phyloP scores from a whole-genome alignment of 257 asterid species.

The Linaria vulgaris region DNA sequence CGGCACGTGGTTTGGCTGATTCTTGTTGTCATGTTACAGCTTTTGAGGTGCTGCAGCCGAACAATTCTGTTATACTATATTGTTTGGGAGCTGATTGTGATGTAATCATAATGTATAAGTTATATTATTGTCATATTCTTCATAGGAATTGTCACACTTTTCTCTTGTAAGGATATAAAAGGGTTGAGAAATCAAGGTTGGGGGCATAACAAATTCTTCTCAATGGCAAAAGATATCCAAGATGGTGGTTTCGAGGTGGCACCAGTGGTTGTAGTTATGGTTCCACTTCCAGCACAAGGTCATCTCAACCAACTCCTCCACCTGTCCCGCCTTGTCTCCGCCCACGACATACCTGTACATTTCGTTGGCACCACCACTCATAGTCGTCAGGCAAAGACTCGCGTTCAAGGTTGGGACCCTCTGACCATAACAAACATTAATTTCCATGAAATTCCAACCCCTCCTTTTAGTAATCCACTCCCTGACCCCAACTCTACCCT shows the following conservation, averaged over 20 bases:
- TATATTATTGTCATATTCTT: too few species aligned
- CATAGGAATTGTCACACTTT: neutral
- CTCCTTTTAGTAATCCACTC: slow-evolving; percentile 17
- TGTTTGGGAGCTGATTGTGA: too few species aligned
- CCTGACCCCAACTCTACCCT: slow-evolving; percentile 27
- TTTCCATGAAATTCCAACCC: slow-evolving; percentile 24
- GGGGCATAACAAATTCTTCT: neutral
- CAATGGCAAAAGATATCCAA: slow-evolving; percentile 10
- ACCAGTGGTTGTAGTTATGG: slow-evolving; percentile 21
- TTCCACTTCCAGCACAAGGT: slow-evolving; percentile 31
- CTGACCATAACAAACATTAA: slow-evolving; percentile 1
- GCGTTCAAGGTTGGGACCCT: slow-evolving; percentile 26
- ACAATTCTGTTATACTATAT: too few species aligned
- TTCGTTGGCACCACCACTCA: slow-evolving; percentile 25
- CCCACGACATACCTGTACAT: slow-evolving; percentile 23
- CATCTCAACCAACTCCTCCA: slow-evolving; percentile 32
- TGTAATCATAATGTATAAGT: too few species aligned
- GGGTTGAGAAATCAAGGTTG: neutral
- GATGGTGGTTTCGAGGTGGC: neutral
- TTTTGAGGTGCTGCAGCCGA: too few species aligned
- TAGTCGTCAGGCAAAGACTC: slow-evolving; percentile 16
- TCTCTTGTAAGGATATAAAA: neutral
- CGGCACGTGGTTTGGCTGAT: too few species aligned
- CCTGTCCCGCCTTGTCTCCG: slow-evolving; percentile 21
- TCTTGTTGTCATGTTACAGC: too few species aligned